These are phyloP conservation scores for Chaetomium sp. DNA, from an alignment of 2,329 filamentous ascomycete species.

Conservation along the genomic window DNA sequence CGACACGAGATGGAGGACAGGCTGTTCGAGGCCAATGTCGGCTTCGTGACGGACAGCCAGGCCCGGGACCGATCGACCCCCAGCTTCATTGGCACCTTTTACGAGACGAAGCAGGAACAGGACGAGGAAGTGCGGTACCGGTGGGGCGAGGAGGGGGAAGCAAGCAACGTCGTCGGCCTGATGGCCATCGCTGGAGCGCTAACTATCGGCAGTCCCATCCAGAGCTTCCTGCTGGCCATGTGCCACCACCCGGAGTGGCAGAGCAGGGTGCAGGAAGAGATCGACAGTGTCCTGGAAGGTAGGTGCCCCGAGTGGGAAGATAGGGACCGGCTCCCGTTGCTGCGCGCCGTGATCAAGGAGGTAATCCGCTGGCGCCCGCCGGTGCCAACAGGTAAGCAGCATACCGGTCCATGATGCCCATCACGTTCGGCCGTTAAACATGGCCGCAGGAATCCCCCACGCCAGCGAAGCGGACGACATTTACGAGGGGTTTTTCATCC, in stretches of 20 bases:
- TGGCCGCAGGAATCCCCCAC: conserved; percentile 50
- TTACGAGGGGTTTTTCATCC: conserved; percentile 56
- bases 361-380: conserved; percentile 57
- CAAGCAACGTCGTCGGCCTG: conserved; percentile 49
- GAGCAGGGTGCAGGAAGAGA: conserved; percentile 47
- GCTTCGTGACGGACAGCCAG: conserved; percentile 42
- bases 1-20: conserved; percentile 45
- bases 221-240: conserved; percentile 46
- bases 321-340: conserved; percentile 48
- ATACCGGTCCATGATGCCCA: not conserved
- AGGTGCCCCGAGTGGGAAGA: conserved; percentile 52
- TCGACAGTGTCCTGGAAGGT: conserved; percentile 48
- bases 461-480: conserved; percentile 54
- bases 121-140: conserved; percentile 37
- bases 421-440: not conserved
- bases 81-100: conserved; percentile 48
- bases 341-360: conserved; percentile 55
- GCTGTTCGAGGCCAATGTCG: conserved; percentile 44
- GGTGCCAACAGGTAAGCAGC: conserved; percentile 51
- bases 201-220: conserved; percentile 49
- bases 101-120: conserved; percentile 35
- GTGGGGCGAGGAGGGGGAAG: conserved; percentile 43
- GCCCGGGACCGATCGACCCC: conserved; percentile 41
- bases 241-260: conserved; percentile 40
- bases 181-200: conserved; percentile 52